phyloP scores from a whole-genome alignment of 106 monocot genomes.

The Allium cepa region DNA sequence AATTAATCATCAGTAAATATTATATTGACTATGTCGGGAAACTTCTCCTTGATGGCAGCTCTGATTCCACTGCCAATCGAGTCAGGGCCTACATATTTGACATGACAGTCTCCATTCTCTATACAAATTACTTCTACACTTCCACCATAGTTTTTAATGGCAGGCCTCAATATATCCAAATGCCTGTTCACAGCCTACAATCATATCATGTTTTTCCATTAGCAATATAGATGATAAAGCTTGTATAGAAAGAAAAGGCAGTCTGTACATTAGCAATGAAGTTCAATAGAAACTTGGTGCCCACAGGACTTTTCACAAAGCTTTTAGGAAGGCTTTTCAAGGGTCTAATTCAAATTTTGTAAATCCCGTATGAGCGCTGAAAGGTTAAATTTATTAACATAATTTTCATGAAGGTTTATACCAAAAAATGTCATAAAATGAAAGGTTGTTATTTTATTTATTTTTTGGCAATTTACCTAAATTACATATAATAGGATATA shows the following conservation, averaged over 20 bases:
- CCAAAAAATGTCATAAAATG: too few species aligned
- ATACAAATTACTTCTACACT: constrained; percentile 65
- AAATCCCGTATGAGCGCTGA: too few species aligned
- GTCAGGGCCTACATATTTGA: constrained; percentile 64
- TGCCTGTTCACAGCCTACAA: constrained; percentile 60
- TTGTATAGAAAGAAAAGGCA: not conserved
- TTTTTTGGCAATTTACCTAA: too few species aligned
- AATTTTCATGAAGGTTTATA: too few species aligned
- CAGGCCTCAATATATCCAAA: constrained; percentile 81
- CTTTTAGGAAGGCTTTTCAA: too few species aligned
- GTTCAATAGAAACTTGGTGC: not conserved
- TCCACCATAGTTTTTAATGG: constrained; percentile 85
- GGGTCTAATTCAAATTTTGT: too few species aligned
- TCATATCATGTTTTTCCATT: not conserved
- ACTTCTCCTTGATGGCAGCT: constrained; percentile 94
- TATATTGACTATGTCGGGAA: constrained; percentile 67
- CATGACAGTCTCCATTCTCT: constrained; percentile 38
- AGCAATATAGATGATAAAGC: not conserved
- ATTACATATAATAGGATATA: too few species aligned
- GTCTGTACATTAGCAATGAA: not conserved
- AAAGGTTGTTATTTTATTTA: too few species aligned
- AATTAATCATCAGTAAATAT: constrained; percentile 18
- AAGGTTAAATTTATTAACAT: too few species aligned
- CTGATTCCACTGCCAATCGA: constrained; percentile 79
- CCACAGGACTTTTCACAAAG: too few species aligned